A percentile compares a stretch with the other conserved stretches of the same genome.
Evolutionary conservation across 2,329 filamentous ascomycete genomes (phyloP).

Genomic region (Phoma herbarum): DNA sequence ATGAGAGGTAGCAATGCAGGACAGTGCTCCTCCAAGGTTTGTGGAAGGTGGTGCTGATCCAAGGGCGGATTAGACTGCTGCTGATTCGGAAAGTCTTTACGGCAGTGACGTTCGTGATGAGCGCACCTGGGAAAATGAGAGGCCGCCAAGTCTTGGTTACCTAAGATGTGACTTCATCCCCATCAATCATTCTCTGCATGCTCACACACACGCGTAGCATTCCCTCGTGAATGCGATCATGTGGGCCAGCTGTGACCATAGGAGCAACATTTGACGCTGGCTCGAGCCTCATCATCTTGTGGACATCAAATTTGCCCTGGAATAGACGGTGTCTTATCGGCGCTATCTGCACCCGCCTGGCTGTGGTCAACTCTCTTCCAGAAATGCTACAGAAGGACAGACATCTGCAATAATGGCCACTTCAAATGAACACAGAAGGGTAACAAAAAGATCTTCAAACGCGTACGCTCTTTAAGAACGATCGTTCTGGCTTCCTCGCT

Average conservation of each 20-base stretch:
- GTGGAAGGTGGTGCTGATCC: background rate
- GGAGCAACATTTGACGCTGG: background rate
- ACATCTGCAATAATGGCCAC: constrained; percentile 28
- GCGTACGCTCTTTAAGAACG: constrained; percentile 19
- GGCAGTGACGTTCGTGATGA: background rate
- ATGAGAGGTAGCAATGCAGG: background rate
- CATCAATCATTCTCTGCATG: too few species aligned
- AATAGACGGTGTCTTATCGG: constrained; percentile 14
- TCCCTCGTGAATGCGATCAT: constrained; percentile 2
- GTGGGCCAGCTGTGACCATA: constrained; percentile 4
- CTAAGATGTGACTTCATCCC: constrained; percentile 6
- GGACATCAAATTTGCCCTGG: constrained; percentile 2
- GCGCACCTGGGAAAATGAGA: background rate
- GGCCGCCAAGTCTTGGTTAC: constrained; percentile 9
- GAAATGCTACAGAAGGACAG: constrained; percentile 11
- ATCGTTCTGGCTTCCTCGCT: background rate
- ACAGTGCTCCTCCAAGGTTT: background rate
- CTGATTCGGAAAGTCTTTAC: background rate
- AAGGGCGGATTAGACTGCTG: background rate
- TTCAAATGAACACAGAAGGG: constrained; percentile 33
- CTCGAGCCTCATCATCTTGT: constrained; percentile 6
- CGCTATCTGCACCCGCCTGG: constrained; percentile 15
- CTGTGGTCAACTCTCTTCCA: background rate
- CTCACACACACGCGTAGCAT: constrained; percentile 5
- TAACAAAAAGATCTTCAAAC: constrained; percentile 40